Conservation (phyloP, 345 rosid genomes). For the Sisymbrium irio region DNA sequence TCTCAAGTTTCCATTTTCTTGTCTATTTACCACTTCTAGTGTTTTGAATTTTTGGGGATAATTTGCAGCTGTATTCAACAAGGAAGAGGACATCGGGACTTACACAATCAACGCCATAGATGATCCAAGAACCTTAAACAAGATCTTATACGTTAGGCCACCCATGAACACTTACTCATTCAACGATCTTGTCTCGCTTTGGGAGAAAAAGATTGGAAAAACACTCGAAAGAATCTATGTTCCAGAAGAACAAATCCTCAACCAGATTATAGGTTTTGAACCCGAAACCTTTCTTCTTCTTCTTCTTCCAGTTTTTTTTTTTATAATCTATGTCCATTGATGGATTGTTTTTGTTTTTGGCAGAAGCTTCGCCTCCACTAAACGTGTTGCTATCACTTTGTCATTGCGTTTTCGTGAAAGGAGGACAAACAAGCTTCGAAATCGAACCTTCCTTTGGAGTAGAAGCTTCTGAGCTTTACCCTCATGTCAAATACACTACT, state of each 20-base stretch:
- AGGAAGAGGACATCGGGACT: conserved; percentile 48
- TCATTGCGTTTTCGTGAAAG: conserved; percentile 49
- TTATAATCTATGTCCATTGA: background rate
- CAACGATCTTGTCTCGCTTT: conserved; percentile 53
- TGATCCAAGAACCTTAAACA: conserved; percentile 61
- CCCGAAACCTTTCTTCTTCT: background rate
- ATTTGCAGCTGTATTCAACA: conserved; percentile 45
- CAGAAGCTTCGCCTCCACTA: conserved; percentile 43
- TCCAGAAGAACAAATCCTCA: conserved; percentile 52
- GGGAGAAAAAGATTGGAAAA: conserved; percentile 62
- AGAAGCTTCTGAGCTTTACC: conserved; percentile 51
- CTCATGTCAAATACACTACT: conserved; percentile 48
- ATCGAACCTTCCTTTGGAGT: conserved; percentile 49
- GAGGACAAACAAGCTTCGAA: conserved; percentile 49
- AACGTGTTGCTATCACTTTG: conserved; percentile 38
- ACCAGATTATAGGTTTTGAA: conserved; percentile 43
- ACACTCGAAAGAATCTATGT: conserved; percentile 47
- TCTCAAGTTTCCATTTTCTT: too few relatives aligned
- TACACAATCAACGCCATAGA: conserved; percentile 52
- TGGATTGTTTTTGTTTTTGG: background rate
- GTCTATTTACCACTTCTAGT: background rate
- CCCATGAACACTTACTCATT: conserved; percentile 48
- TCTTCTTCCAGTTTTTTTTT: background rate
- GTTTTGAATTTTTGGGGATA: background rate
- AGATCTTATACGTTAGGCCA: conserved; percentile 48